phyloP scores from a whole-genome alignment of 768 basidiomycete genomes.

The Dacryopinax primogenitus region DNA sequence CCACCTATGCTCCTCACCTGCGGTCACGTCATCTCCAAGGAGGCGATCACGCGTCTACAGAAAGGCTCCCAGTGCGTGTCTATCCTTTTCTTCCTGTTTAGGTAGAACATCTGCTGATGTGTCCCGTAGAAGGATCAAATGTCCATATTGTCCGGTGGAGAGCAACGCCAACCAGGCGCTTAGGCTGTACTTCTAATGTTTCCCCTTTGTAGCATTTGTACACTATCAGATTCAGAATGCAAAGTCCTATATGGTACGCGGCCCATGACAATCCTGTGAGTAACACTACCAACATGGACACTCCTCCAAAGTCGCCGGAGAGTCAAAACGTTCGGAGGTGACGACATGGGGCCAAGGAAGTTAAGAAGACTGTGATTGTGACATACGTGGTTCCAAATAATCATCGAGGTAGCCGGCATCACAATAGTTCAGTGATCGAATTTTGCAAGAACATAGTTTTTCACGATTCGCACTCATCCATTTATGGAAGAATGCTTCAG shows the following conservation, averaged over 20 bases:
- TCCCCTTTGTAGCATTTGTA: neutral
- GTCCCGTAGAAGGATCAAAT: slow-evolving; percentile 70
- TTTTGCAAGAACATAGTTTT: too few relatives aligned
- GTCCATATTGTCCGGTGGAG: slow-evolving; percentile 88
- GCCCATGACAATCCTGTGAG: too few relatives aligned
- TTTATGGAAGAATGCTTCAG: neutral
- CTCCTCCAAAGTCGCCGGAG: too few relatives aligned
- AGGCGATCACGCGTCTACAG: slow-evolving; percentile 77
- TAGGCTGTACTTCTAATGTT: slow-evolving; percentile 27
- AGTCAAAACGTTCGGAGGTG: too few relatives aligned
- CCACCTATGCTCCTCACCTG: slow-evolving; percentile 97
- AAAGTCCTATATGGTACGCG: too few relatives aligned
- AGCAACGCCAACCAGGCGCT: slow-evolving; percentile 24
- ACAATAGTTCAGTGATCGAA: too few relatives aligned
- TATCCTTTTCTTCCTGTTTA: neutral
- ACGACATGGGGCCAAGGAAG: too few relatives aligned
- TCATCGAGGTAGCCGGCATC: too few relatives aligned
- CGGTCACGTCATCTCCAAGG: slow-evolving; percentile 89
- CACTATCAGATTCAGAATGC: neutral
- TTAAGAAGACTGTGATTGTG: too few relatives aligned
- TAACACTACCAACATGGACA: too few relatives aligned
- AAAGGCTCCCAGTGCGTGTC: slow-evolving; percentile 67
- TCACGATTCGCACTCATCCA: neutral
- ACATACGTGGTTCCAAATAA: too few relatives aligned
- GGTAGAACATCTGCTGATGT: slow-evolving; percentile 5